Evolutionary conservation across 2,329 filamentous ascomycete genomes (phyloP).

Genomic region (Ophiostoma himal-ulmi): DNA sequence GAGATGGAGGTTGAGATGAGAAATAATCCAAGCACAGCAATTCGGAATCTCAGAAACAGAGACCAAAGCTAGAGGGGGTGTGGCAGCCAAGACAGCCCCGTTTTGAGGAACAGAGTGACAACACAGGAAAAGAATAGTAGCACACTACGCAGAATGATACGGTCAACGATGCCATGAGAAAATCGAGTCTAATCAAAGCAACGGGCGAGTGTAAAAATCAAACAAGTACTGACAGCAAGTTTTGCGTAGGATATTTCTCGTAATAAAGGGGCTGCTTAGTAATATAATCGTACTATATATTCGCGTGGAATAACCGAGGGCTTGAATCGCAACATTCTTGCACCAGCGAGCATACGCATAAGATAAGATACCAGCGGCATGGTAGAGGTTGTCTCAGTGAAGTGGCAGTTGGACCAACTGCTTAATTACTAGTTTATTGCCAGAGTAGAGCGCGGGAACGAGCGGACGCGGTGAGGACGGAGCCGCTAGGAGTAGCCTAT

Average conservation of each 20-base stretch:
- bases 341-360: background rate
- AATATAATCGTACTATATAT: background rate
- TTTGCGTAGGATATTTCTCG: background rate
- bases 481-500: background rate
- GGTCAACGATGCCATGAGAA: background rate
- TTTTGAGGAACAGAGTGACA: background rate
- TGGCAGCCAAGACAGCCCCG: slow-evolving; percentile 9
- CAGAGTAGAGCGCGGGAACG: background rate
- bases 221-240: background rate
- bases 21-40: background rate
- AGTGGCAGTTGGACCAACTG: background rate
- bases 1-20: background rate
- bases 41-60: background rate
- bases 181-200: background rate
- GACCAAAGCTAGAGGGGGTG: background rate
- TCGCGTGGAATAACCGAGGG: no score
- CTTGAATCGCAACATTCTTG: no score
- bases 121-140: background rate
- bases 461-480: slow-evolving; percentile 3
- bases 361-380: background rate
- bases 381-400: background rate
- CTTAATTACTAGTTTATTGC: background rate
- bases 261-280: background rate
- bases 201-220: background rate
- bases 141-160: background rate